Evolutionary conservation across 768 basidiomycete species (phyloP).

Genomic region (Strobilomyces dryophilus): DNA sequence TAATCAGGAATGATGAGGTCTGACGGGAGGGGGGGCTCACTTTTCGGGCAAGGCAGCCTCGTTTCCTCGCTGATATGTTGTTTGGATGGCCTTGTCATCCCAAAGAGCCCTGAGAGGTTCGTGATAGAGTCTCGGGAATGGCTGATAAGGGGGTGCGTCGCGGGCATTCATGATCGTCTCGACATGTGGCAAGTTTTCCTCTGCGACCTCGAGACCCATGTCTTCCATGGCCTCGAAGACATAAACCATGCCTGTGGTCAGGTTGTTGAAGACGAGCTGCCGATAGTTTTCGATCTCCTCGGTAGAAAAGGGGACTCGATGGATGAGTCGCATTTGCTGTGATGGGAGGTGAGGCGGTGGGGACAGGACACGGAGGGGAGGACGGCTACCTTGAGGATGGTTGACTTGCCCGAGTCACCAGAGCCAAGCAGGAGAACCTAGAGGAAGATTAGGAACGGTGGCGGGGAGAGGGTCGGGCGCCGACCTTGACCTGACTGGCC

Average conservation of each 20-base stretch:
- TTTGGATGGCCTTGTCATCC: slow-evolving; percentile 70
- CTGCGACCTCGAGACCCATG: slow-evolving; percentile 71
- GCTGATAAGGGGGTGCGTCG: slow-evolving; percentile 75
- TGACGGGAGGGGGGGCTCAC: slow-evolving; percentile 36
- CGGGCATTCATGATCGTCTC: slow-evolving; percentile 61
- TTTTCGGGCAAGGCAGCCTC: slow-evolving; percentile 92
- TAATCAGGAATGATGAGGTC: not conserved
- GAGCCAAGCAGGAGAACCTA: slow-evolving; percentile 88
- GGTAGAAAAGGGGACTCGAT: slow-evolving; percentile 75
- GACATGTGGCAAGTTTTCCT: slow-evolving; percentile 54
- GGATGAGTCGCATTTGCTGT: slow-evolving; percentile 97
- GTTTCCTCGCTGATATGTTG: slow-evolving; percentile 78
- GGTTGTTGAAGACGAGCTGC: slow-evolving; percentile 89
- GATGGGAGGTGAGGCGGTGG: not conserved
- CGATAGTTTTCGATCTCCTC: slow-evolving; percentile 87
- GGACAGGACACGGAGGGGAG: not conserved
- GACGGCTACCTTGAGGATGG: slow-evolving; percentile 69
- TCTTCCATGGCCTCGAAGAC: slow-evolving; percentile 88
- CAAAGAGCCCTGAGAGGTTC: slow-evolving; percentile 70
- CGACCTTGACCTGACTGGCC: slow-evolving; percentile 72
- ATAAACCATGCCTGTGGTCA: slow-evolving; percentile 79
- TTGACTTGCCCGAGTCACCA: slow-evolving; percentile 92
- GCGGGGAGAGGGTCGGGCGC: slow-evolving; percentile 6
- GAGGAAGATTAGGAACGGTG: not conserved
- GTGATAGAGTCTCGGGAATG: slow-evolving; percentile 67